Evolutionary conservation across 2,329 filamentous ascomycete species (phyloP), one percentile per base, ranked within the genome.

Genomic region (Coniochaeta ligniaria): DNA sequence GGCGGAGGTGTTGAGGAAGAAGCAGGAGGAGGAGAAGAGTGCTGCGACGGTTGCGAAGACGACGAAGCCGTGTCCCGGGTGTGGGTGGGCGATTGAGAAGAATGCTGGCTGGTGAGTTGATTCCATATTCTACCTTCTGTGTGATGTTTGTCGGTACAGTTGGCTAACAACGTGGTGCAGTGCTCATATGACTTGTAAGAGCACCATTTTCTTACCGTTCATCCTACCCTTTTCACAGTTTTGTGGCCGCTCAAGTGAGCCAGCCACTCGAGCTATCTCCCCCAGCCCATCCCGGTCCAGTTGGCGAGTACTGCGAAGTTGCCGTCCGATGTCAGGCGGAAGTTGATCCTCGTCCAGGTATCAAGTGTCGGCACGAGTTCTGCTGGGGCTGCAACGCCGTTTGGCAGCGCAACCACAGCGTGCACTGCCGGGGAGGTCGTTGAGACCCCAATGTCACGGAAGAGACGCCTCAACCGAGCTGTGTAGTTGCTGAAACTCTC

Each of bases 131-230:
- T 33, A 47, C 57, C 17, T 58, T 58, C 24, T 60, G 54, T n/a
- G 54, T 22, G 55, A 7, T 0, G 5, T 9, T n/a, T 41, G 33
- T 24, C 20, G 24, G 4, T 5, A 12, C 11, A 12, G 43, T 26
- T 55, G 57, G 54, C 68, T 75, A 64, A 73, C 65, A 2, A 0
- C 3, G 9, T 9, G 31, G 9, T 9, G 28, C 7, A 77, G 76
- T 62, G 68, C 73, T 14, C 74, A 77, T 54, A 77, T 78, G 72
- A 75, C 69, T 58, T 78, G 76, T 78, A 74, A 72, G 75, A 31
- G n/a, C n/a, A 31, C 28, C 28, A 5, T 31, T 69, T 36, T 36
- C 35, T 59, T 43, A 58, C 36, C 26, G 41, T 60, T 36, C 20
- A 17, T 52, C 16, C 31, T 50, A 57, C 38, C 59, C 61, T 62